Conservation (phyloP, 768 basidiomycete species). For the Coprinellus micaceus region DNA sequence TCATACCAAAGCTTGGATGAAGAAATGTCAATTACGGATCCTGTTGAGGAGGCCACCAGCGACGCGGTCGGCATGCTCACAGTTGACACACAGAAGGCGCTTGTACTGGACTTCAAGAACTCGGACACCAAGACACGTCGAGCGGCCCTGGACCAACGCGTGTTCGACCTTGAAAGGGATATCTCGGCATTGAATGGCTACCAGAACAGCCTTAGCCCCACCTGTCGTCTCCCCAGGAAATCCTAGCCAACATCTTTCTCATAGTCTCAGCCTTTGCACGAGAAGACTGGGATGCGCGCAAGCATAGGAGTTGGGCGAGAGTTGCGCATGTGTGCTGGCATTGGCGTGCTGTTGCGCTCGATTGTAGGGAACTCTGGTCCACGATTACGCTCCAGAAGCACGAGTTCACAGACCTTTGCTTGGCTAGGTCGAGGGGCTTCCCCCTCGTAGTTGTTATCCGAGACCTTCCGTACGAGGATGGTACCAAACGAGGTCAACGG, state of each 20-base stretch:
- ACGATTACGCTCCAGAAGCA: background rate
- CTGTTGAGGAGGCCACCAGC: no score
- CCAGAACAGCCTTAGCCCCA: background rate
- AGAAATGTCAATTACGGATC: background rate
- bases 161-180: background rate
- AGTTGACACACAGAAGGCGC: background rate
- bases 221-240: background rate
- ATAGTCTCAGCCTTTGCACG: background rate
- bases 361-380: background rate
- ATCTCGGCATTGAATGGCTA: background rate
- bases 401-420: background rate
- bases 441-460: background rate
- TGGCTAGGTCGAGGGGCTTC: background rate
- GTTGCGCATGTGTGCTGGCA: background rate
- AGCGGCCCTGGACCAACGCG: background rate
- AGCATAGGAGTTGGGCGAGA: background rate
- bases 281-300: background rate
- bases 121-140: background rate
- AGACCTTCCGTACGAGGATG: no score
- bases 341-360: background rate
- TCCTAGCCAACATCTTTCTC: background rate
- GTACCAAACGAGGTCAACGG: no score
- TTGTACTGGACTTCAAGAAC: background rate
- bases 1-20: background rate
- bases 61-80: background rate